These are phyloP conservation scores for Syncephalastrum contaminatum DNA, from an alignment of 371 early-diverging fungal genomes.

Conservation along the genomic window DNA sequence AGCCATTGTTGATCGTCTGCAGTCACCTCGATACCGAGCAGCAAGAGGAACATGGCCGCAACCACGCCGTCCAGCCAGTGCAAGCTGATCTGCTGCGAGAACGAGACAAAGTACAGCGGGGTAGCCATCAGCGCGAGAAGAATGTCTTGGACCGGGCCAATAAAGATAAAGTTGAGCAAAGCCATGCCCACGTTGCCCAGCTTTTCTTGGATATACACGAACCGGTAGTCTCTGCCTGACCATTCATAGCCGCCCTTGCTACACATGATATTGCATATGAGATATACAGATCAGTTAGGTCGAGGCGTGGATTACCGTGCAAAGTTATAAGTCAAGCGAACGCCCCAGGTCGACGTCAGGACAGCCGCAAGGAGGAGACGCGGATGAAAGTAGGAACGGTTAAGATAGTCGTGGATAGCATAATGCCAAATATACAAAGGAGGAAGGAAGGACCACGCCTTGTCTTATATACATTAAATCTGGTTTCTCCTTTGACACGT, in stretches of 20 bases:
- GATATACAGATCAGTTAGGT: background rate
- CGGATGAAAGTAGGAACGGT: constrained; percentile 28
- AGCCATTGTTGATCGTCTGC: constrained; percentile 87
- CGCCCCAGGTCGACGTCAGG: constrained; percentile 74
- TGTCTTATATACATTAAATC: constrained; percentile 37
- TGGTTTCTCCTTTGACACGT: background rate
- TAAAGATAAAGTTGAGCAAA: constrained; percentile 73
- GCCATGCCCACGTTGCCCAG: constrained; percentile 59
- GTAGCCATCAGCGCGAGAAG: constrained; percentile 62
- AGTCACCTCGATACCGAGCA: constrained; percentile 58
- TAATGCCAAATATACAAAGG: constrained; percentile 59
- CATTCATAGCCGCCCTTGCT: constrained; percentile 79
- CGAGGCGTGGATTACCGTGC: constrained; percentile 32
- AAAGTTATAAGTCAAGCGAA: constrained; percentile 81
- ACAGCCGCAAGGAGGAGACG: constrained; percentile 49
- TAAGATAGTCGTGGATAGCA: constrained; percentile 43
- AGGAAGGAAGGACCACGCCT: constrained; percentile 75
- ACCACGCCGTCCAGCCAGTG: constrained; percentile 43
- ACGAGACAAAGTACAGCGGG: constrained; percentile 60
- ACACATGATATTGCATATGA: constrained; percentile 4
- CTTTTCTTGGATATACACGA: constrained; percentile 50
- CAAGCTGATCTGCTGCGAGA: constrained; percentile 11
- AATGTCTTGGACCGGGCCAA: constrained; percentile 70
- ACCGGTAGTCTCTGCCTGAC: constrained; percentile 77
- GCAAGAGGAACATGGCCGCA: constrained; percentile 42